phyloP scores from a whole-genome alignment of 2,329 filamentous ascomycete genomes.

The Biscogniauxia marginata region DNA sequence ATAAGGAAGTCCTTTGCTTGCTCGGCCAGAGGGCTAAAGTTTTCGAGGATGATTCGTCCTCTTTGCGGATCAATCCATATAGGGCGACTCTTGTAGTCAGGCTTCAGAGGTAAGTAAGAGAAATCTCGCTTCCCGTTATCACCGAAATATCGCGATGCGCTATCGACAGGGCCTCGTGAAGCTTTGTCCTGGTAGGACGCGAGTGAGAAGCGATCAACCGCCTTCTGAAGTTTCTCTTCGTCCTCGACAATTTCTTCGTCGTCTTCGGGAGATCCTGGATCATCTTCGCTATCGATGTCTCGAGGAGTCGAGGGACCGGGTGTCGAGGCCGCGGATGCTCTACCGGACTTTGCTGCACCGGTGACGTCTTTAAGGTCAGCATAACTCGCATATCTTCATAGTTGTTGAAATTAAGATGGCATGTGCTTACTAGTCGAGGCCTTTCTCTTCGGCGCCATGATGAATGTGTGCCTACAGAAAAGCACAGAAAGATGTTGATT shows the following conservation, averaged over 20 bases:
- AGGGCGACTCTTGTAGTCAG: constrained; percentile 84
- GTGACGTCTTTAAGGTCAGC: constrained; percentile 41
- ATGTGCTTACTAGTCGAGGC: constrained; percentile 49
- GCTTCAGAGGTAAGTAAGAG: constrained; percentile 77
- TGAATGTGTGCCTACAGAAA: constrained; percentile 7
- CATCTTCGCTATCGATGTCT: constrained; percentile 55
- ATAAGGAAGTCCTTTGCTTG: constrained; percentile 93
- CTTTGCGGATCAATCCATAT: constrained; percentile 90
- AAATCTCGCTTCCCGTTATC: constrained; percentile 61
- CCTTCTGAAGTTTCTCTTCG: constrained; percentile 55
- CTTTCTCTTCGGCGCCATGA: constrained; percentile 73
- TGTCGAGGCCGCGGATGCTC: constrained; percentile 57
- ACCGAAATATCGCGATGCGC: constrained; percentile 46
- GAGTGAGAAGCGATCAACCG: constrained; percentile 59
- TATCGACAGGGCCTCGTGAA: constrained; percentile 38
- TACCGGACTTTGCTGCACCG: constrained; percentile 53
- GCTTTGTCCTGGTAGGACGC: constrained; percentile 50
- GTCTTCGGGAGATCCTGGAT: constrained; percentile 36
- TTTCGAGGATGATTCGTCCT: constrained; percentile 88
- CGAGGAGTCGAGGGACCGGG: constrained; percentile 60
- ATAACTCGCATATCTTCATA: constrained; percentile 22
- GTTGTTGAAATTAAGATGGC: background rate
- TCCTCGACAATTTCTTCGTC: constrained; percentile 50
- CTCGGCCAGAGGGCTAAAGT: constrained; percentile 82
- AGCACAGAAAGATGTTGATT: background rate